phyloP scores from a whole-genome alignment of 2,329 filamentous ascomycete species.

The Mariannaea sp. region DNA sequence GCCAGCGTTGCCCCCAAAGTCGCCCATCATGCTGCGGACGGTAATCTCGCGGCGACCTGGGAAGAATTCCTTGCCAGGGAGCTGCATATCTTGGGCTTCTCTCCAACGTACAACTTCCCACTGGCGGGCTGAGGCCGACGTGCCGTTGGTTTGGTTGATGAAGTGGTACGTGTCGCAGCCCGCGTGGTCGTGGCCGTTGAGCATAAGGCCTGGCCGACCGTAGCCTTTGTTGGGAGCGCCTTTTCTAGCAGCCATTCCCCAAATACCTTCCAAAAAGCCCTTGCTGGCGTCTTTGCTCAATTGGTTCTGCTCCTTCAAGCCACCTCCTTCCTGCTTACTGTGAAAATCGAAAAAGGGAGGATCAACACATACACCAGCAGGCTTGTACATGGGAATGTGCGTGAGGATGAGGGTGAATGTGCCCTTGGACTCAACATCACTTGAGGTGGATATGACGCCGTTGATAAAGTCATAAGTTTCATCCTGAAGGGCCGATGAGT shows the following conservation, averaged over 20 bases:
- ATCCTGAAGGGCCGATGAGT: slow-evolving; percentile 68
- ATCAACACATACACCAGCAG: slow-evolving; percentile 81
- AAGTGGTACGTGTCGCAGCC: slow-evolving; percentile 91
- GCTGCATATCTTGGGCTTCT: slow-evolving; percentile 47
- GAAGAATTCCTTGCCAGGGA: slow-evolving; percentile 50
- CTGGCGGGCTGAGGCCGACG: slow-evolving; percentile 45
- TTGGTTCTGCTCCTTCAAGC: slow-evolving; percentile 89
- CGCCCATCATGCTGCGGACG: slow-evolving; percentile 97
- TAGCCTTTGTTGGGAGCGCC: slow-evolving; percentile 63
- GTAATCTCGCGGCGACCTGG: slow-evolving; percentile 86
- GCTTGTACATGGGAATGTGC: slow-evolving; percentile 89
- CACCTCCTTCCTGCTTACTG: slow-evolving; percentile 64
- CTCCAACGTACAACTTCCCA: slow-evolving; percentile 59
- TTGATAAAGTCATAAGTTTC: slow-evolving; percentile 80
- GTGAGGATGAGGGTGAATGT: slow-evolving; percentile 86
- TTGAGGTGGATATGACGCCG: slow-evolving; percentile 65
- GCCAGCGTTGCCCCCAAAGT: slow-evolving; percentile 89
- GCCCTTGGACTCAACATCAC: slow-evolving; percentile 63
- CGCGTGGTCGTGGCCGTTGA: slow-evolving; percentile 94
- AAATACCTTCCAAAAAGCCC: slow-evolving; percentile 82
- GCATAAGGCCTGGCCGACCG: slow-evolving; percentile 75
- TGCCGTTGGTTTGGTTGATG: slow-evolving; percentile 64
- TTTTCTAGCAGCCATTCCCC: slow-evolving; percentile 71
- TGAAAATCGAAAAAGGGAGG: slow-evolving; percentile 83
- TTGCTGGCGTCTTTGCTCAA: slow-evolving; percentile 73